Base-by-base conservation (phyloP, 2,329 filamentous ascomycete genomes). In the Cytospora paraplurivora region DNA sequence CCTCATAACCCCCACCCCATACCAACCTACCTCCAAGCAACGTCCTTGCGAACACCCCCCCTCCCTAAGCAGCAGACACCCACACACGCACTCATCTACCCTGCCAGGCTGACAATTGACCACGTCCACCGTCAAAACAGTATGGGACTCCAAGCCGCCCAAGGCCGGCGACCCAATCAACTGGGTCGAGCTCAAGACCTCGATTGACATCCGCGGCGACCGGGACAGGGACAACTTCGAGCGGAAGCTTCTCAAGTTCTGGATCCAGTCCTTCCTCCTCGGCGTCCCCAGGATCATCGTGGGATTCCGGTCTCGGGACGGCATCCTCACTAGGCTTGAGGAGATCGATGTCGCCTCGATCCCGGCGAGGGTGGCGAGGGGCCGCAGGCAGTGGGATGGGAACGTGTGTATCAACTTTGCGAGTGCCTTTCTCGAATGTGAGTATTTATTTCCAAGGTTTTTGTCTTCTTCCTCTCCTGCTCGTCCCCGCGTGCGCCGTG, bases 161-260 rank as follows among this genome's bases (percentile, higher is more conserved):
- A 80, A 82, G 64, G 82, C 82, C 59, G 85, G 85, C 56, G 81
- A 82, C n/a, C 86, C 90, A 0, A 89, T 92, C 68, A 92, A 94
- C 71, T 99, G 93, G 90, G 89, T 98, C 37, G 95, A 99, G 76
- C 84, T 99, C 63, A 99, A 99, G 75, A 99, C 95, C 0, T 86
- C 87, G n/a, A 88, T 85, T 49, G 87, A 90, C 68, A 88, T 94
- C 56, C 81, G 81, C 58, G 84, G 84, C 65, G 82, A 88, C 1
- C 83, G 86, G 54, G 91, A 95, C 71, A 82, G 87, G 72, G 76
- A 88, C 21, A 89, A 87, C 67, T 97, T 94, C 73, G 91, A 97
- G 76, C 86, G 91, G 56, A 98, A 98, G 74, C 83, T 98, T 61
- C 85, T 96, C 76, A 96, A 96, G 72, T 97, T 94, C 77, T 99